Conservation (phyloP, 148 eudicot species). For the Spergularia marina region DNA sequence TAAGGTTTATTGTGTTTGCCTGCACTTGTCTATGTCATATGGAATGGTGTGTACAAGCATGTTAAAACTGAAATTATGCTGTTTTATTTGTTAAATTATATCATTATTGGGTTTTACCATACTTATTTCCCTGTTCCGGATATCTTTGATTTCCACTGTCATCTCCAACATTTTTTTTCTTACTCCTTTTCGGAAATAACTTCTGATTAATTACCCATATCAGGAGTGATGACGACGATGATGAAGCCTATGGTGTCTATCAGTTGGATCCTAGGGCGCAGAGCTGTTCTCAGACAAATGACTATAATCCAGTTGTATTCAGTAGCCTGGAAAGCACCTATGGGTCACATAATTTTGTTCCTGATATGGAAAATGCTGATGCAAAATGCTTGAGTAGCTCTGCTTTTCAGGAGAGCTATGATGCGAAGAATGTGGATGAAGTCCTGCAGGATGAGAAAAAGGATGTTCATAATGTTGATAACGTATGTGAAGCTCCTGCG, state of each 20-base stretch:
- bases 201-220: slow-evolving; percentile 27
- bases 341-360: slow-evolving; percentile 44
- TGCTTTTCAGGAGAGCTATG: slow-evolving; percentile 43
- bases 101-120: not conserved
- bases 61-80: not conserved
- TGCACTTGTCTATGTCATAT: not conserved
- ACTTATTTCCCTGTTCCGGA: not conserved
- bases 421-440: slow-evolving; percentile 40
- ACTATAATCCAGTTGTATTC: slow-evolving; percentile 39
- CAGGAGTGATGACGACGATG: slow-evolving; percentile 68
- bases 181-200: not conserved
- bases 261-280: slow-evolving; percentile 37
- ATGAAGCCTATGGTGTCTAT: slow-evolving; percentile 53
- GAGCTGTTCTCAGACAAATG: slow-evolving; percentile 44
- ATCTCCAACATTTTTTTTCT: not conserved
- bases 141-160: not conserved
- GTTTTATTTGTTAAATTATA: not conserved
- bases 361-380: slow-evolving; percentile 52
- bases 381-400: slow-evolving; percentile 41
- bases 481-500: slow-evolving; percentile 73
- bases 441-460: slow-evolving; percentile 40
- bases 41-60: not conserved
- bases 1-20: not conserved
- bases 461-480: slow-evolving; percentile 48
- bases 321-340: slow-evolving; percentile 43